Evolutionary conservation across 345 rosid species (phyloP).

Genomic region (Bruguiera sexangula): DNA sequence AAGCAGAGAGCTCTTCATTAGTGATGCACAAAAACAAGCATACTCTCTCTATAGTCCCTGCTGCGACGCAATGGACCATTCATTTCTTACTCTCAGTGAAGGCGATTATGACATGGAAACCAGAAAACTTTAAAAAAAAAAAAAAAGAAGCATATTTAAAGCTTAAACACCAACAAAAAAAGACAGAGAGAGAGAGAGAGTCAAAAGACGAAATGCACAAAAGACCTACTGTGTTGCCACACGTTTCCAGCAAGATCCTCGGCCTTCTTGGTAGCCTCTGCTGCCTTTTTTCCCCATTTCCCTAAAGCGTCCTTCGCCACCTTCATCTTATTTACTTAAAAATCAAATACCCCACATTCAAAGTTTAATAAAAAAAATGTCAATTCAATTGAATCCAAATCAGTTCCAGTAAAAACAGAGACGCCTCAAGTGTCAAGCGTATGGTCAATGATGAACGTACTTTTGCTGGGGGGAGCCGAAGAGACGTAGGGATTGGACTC

Average conservation of each 20-base stretch:
- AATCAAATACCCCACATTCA: neutral
- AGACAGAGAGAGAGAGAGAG: neutral
- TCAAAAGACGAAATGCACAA: neutral
- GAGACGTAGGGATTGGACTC: conserved; percentile 80
- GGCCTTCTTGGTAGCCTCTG: conserved; percentile 79
- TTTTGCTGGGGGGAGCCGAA: conserved; percentile 51
- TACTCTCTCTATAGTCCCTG: too few relatives aligned
- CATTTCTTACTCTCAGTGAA: too few relatives aligned
- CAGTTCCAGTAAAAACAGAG: neutral
- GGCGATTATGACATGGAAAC: too few relatives aligned
- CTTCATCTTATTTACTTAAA: conserved; percentile 63
- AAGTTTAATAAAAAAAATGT: neutral
- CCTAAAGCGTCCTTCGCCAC: conserved; percentile 71
- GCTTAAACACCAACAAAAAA: neutral
- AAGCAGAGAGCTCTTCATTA: too few relatives aligned
- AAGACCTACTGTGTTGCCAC: conserved; percentile 72
- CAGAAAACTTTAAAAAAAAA: too few relatives aligned
- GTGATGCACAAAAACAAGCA: too few relatives aligned
- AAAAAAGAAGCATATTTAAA: neutral
- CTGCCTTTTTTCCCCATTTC: conserved; percentile 79
- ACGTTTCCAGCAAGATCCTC: conserved; percentile 88
- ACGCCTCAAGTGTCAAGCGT: neutral
- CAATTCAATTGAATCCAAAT: neutral
- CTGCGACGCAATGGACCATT: too few relatives aligned
- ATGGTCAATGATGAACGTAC: conserved; percentile 26